Conservation (phyloP, 2,329 filamentous ascomycete genomes). For the Pseudocercospora macadamiae region DNA sequence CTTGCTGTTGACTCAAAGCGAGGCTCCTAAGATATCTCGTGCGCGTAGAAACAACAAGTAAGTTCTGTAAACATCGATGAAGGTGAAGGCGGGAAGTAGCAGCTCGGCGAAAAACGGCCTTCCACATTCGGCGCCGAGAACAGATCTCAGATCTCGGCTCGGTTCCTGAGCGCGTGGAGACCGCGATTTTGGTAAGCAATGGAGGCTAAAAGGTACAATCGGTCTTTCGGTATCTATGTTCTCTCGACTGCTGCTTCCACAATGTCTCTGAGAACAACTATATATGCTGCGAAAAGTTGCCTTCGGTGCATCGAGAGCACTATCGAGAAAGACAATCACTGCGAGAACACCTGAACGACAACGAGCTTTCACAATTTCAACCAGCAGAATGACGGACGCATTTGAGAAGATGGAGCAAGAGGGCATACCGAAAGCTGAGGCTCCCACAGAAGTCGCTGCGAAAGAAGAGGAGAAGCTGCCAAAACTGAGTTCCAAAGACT, state of each 20-base stretch:
- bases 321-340: neutral
- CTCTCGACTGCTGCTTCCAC: neutral
- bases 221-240: neutral
- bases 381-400: constrained; percentile 24
- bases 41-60: no score
- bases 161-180: no score
- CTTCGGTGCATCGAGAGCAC: neutral
- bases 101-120: no score
- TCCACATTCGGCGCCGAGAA: no score
- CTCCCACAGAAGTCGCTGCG: constrained; percentile 25
- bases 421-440: constrained; percentile 27
- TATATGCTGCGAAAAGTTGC: neutral
- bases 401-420: constrained; percentile 33
- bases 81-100: no score
- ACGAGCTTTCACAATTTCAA: neutral
- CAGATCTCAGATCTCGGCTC: no score
- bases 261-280: constrained; percentile 1
- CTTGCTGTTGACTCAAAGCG: no score
- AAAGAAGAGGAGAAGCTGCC: constrained; percentile 52
- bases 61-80: no score
- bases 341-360: neutral
- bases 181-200: constrained; percentile 15
- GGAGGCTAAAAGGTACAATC: constrained; percentile 5
- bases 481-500: constrained; percentile 68
- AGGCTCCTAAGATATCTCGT: no score